Conservation (phyloP, 495 filamentous ascomycete genomes). For the Penicillium waksmanii region DNA sequence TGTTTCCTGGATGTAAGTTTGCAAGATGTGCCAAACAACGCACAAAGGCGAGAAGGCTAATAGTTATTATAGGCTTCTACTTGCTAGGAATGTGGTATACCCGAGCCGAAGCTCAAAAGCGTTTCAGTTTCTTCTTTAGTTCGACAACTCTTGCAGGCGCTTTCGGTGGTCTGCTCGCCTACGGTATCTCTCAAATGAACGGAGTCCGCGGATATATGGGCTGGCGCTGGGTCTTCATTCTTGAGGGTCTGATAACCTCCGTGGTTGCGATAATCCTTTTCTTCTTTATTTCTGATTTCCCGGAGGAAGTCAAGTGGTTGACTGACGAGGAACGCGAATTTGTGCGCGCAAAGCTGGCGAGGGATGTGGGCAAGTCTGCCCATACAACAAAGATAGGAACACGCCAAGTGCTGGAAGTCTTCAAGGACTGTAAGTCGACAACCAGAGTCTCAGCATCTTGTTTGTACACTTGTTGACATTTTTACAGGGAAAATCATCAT, state of each 20-base stretch:
- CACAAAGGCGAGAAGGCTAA: neutral
- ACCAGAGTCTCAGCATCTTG: neutral
- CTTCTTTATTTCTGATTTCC: slow-evolving; percentile 82
- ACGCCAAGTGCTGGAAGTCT: slow-evolving; percentile 67
- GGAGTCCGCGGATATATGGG: slow-evolving; percentile 69
- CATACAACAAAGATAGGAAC: slow-evolving; percentile 64
- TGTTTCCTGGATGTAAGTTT: slow-evolving; percentile 70
- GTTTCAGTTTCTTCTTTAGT: slow-evolving; percentile 89
- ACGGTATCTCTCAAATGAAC: slow-evolving; percentile 78
- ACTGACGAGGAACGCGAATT: slow-evolving; percentile 74
- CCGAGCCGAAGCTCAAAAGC: slow-evolving; percentile 81
- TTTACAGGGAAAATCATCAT: slow-evolving; percentile 64
- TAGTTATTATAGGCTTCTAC: slow-evolving; percentile 63
- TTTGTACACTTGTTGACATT: slow-evolving; percentile 8
- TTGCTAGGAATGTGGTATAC: slow-evolving; percentile 89
- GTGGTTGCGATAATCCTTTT: slow-evolving; percentile 73
- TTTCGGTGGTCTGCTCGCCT: slow-evolving; percentile 83
- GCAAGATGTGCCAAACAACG: neutral
- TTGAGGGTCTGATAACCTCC: slow-evolving; percentile 76
- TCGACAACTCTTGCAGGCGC: slow-evolving; percentile 83
- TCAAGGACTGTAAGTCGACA: slow-evolving; percentile 68
- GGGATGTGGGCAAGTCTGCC: slow-evolving; percentile 78
- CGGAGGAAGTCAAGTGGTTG: slow-evolving; percentile 62
- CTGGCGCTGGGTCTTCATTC: slow-evolving; percentile 82
- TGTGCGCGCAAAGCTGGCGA: slow-evolving; percentile 71